Evolutionary conservation across 2,329 filamentous ascomycete genomes (phyloP), one percentile per base, ranked within the genome.

Genomic region (Ophiognomonia clavigignenti-juglandacearum): DNA sequence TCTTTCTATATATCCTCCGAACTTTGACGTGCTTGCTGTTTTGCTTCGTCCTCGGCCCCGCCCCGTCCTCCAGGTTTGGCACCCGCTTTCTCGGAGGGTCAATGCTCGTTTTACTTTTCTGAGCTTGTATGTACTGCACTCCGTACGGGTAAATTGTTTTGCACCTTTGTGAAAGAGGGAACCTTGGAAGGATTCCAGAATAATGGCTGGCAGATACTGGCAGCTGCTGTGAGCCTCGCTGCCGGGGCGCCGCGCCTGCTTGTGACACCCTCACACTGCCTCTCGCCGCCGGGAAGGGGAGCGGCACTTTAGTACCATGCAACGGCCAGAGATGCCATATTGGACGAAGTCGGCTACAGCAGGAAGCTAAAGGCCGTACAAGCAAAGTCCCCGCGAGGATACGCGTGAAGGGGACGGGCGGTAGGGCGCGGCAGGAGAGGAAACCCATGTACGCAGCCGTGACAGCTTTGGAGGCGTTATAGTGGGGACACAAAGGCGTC

Each of bases 371-470:
- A 26, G 37, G 9, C 23, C 20, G 8, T 29, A 29, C 16, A 27
- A 24, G 26, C 37, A 20, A 20, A n/a, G n/a, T n/a, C n/a, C n/a
- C n/a, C n/a, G n/a, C n/a, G n/a, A n/a, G n/a, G n/a, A n/a, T n/a
- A n/a, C n/a, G n/a, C n/a, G n/a, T n/a, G n/a, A n/a, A n/a, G n/a
- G n/a, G n/a, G n/a, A n/a, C n/a, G n/a, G n/a, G n/a, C n/a, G n/a
- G n/a, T n/a, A n/a, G n/a, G 10, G 16, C 32, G 27, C 38, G 32
- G 38, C 32, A 22, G 10, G 32, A 20, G 26, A 34, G n/a, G n/a
- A n/a, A n/a, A n/a, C n/a, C n/a, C 36, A 48, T 20, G 39, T 34
- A 43, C 43, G 43, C 39, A 29, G 24, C 39, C 27, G 43, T 49
- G 42, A 45, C 42, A 49, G 38, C 38, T 23, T 26, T 6, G 24